Percentiles rank a stretch among this genome's conserved stretches.
Evolutionary conservation across 495 filamentous ascomycete genomes (phyloP).

Genomic region (Penicillium silybi): DNA sequence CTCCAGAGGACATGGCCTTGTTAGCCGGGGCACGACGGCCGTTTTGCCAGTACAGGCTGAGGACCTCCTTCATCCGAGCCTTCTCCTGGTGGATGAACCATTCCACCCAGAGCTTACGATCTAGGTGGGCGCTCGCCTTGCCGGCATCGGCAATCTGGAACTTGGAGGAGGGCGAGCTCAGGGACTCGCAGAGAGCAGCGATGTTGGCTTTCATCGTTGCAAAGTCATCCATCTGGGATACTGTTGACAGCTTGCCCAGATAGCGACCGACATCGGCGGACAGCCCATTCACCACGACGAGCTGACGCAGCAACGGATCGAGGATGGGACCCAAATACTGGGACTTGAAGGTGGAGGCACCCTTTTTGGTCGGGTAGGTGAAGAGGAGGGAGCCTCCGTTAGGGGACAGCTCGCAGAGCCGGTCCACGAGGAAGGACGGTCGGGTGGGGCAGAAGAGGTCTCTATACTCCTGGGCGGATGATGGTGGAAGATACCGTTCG

Average conservation of each 20-base stretch:
- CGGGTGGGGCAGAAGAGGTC: conserved; percentile 55
- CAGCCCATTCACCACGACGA: conserved; percentile 60
- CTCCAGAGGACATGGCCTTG: conserved; percentile 29
- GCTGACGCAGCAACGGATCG: conserved; percentile 61
- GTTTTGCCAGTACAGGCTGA: conserved; percentile 56
- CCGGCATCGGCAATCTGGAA: conserved; percentile 52
- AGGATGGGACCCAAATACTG: conserved; percentile 65
- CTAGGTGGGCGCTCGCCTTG: conserved; percentile 49
- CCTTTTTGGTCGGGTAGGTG: conserved; percentile 64
- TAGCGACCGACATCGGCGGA: conserved; percentile 55
- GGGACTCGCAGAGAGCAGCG: conserved; percentile 39
- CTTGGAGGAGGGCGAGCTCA: conserved; percentile 40
- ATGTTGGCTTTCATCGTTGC: conserved; percentile 51
- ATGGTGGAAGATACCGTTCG: conserved; percentile 69
- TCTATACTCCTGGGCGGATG: conserved; percentile 54
- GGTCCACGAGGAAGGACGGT: conserved; percentile 63
- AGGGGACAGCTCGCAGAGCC: conserved; percentile 59
- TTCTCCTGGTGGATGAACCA: conserved; percentile 74
- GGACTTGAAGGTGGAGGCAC: conserved; percentile 59
- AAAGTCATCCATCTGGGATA: conserved; percentile 56
- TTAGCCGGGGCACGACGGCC: conserved; percentile 39
- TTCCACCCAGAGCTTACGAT: conserved; percentile 59
- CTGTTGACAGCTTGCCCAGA: conserved; percentile 56
- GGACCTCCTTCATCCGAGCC: conserved; percentile 56
- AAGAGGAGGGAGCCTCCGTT: conserved; percentile 59